Base-by-base conservation (phyloP, 106 monocot genomes). In the Allium sativum region DNA sequence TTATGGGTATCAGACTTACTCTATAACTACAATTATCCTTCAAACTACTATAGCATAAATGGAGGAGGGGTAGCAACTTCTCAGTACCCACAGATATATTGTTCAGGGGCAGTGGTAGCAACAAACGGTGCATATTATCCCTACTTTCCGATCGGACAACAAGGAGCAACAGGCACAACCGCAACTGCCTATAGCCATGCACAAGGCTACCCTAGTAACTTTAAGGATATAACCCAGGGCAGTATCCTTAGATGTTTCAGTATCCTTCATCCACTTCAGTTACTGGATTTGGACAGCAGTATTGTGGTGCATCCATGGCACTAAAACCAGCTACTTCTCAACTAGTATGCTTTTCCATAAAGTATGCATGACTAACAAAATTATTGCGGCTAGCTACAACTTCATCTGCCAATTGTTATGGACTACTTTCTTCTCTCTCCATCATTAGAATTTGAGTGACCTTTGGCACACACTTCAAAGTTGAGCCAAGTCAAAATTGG, bases 281-380 rank as follows among this genome's bases (percentile, higher is more conserved):
- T 44, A 75, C 80, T 0, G 83, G 91, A 8, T 78, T 86, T 21
- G 59, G 72, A 1, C 88, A 66, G 7, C 79, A 80, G 40, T 91
- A 81, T 31, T 31, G 5, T 31, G 31, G 31, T 21, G 83, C 74
- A 19, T 50, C 77, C 22, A 47, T 80, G 47, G 82, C 82, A 44
- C 72, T 90, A n/a, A 74, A 82, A 42, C 66, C 84, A 10, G 83
- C 43, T n/a, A n/a, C n/a, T 7, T 66, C 90, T 18, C 90, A 82
- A 73, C 58, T 82, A 86, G n/a, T n/a, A n/a, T n/a, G n/a, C n/a
- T n/a, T n/a, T n/a, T n/a, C n/a, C n/a, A n/a, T n/a, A n/a, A n/a
- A n/a, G n/a, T n/a, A n/a, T n/a, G n/a, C n/a, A n/a, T n/a, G n/a
- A n/a, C n/a, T n/a, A n/a, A n/a, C n/a, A n/a, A n/a, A n/a, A n/a